A percentile compares a stretch with the other conserved stretches of the same genome.
Evolutionary conservation across 805 yeast species (phyloP).

Genomic region (Kodamaea sagamina): DNA sequence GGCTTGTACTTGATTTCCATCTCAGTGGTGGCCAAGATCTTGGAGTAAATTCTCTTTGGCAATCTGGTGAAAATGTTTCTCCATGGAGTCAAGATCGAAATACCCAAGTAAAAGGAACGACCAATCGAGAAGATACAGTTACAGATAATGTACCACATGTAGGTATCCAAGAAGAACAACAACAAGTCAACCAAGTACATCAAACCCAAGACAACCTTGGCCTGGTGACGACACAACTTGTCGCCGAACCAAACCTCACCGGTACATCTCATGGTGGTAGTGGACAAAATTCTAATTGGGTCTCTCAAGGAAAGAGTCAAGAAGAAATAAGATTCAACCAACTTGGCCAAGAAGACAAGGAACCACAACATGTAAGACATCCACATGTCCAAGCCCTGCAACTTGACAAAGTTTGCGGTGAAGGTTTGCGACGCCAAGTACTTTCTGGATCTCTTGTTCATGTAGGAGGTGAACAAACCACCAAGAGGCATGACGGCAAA

Average conservation of each 20-base stretch:
- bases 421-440: slow-evolving; percentile 94
- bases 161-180: slow-evolving; percentile 97
- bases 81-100: slow-evolving; percentile 99
- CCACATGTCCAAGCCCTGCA: slow-evolving; percentile 91
- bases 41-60: slow-evolving; percentile 98
- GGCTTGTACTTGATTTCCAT: slow-evolving; percentile 99
- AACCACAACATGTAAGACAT: slow-evolving; percentile 92
- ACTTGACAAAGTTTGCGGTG: slow-evolving; percentile 84
- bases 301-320: slow-evolving; percentile 87
- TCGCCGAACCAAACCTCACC: slow-evolving; percentile 92
- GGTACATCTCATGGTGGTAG: slow-evolving; percentile 86
- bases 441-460: slow-evolving; percentile 82
- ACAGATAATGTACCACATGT: slow-evolving; percentile 96
- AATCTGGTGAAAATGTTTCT: slow-evolving; percentile 96
- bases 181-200: slow-evolving; percentile 92
- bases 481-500: slow-evolving; percentile 96
- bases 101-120: slow-evolving; percentile 97
- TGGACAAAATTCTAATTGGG: slow-evolving; percentile 87
- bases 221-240: slow-evolving; percentile 78
- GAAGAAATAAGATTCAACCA: slow-evolving; percentile 88
- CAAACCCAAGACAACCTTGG: slow-evolving; percentile 85
- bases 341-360: slow-evolving; percentile 85
- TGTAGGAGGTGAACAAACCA: slow-evolving; percentile 89
- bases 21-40: slow-evolving; percentile 95
- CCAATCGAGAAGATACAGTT: slow-evolving; percentile 96